Evolutionary conservation across 352 stramenopile species (phyloP).

Genomic region (Globisporangium parvum): DNA sequence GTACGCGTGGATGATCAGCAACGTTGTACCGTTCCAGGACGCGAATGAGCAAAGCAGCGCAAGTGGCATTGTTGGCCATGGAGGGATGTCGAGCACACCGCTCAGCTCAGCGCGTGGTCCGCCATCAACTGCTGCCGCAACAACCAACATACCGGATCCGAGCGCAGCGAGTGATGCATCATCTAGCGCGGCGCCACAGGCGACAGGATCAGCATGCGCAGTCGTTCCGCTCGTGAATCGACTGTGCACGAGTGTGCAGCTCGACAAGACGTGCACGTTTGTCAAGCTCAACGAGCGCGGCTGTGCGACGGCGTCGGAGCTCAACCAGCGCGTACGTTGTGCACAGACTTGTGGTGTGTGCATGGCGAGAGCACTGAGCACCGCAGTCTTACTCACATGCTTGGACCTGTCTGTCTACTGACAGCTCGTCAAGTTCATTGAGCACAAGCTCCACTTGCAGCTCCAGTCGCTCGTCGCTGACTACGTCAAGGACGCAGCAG

Average conservation of each 20-base stretch:
- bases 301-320: constrained; percentile 53
- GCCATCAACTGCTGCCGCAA: neutral
- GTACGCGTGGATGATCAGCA: constrained; percentile 81
- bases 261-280: constrained; percentile 67
- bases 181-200: neutral
- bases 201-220: constrained; percentile 7
- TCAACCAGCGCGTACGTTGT: constrained; percentile 55
- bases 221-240: constrained; percentile 35
- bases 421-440: constrained; percentile 70
- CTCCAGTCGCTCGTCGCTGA: constrained; percentile 64
- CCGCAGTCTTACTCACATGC: neutral
- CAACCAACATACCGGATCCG: neutral
- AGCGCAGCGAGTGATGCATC: neutral
- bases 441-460: constrained; percentile 50
- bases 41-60: neutral
- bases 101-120: neutral
- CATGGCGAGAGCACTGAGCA: neutral
- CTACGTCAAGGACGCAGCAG: constrained; percentile 61
- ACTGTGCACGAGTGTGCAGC: constrained; percentile 56
- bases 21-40: constrained; percentile 42
- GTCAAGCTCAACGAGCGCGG: constrained; percentile 75
- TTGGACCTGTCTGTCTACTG: neutral
- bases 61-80: neutral
- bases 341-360: neutral
- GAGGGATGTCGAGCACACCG: neutral